These are phyloP conservation scores for Caloboletus firmus DNA, from an alignment of 1,284 basidiomycete species.

Conservation along the genomic window DNA sequence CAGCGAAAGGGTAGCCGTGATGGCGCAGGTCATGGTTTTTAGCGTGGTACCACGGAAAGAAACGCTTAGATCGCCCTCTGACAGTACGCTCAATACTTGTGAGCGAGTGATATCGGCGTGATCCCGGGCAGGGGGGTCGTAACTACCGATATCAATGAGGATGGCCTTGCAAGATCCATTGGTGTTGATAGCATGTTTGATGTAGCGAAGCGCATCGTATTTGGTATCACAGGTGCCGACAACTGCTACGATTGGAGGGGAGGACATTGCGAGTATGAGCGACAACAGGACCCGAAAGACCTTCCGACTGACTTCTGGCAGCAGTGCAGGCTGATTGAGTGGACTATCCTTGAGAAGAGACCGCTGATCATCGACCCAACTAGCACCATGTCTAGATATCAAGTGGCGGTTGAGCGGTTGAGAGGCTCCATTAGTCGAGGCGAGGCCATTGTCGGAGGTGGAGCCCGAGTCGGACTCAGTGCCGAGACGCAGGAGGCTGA, in stretches of 20 bases:
- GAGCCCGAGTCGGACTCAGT: constrained; percentile 32
- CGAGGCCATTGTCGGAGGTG: constrained; percentile 28
- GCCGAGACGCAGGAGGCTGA: constrained; percentile 33
- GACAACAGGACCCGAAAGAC: neutral
- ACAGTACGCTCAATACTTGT: constrained; percentile 19
- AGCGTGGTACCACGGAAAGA: constrained; percentile 11
- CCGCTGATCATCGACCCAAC: neutral
- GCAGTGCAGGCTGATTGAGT: constrained; percentile 1
- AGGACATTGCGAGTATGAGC: constrained; percentile 8
- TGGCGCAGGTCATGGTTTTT: constrained; percentile 21
- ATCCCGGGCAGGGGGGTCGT: constrained; percentile 13
- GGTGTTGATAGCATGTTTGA: constrained; percentile 19
- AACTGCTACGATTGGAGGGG: constrained; percentile 23
- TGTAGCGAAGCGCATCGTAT: constrained; percentile 23
- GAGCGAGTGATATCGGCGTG: constrained; percentile 25
- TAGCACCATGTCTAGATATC: constrained; percentile 18
- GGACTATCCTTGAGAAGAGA: neutral
- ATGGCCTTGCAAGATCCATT: constrained; percentile 21
- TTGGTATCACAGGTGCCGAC: constrained; percentile 34
- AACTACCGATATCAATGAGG: constrained; percentile 25
- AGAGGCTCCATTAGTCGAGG: constrained; percentile 17
- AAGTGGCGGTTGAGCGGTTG: constrained; percentile 15
- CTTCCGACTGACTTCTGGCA: constrained; percentile 15
- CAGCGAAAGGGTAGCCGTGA: constrained; percentile 17
- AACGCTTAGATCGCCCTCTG: neutral